These are phyloP conservation scores for Ophiobolus disseminans DNA, from an alignment of 2,329 filamentous ascomycete species.

Conservation along the genomic window DNA sequence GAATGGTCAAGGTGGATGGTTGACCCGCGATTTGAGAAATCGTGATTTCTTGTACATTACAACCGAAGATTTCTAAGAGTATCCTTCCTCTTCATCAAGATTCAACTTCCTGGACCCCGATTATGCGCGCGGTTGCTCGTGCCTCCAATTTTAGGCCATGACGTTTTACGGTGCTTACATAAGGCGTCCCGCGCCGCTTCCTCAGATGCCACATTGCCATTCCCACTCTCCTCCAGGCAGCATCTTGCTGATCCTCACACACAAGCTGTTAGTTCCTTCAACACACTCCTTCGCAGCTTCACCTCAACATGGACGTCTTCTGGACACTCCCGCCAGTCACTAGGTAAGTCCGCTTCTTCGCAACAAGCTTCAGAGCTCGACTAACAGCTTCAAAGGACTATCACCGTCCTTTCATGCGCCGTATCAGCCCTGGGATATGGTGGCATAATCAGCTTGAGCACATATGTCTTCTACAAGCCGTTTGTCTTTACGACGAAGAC, in stretches of 20 bases:
- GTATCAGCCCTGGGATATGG: conserved; percentile 69
- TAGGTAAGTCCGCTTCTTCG: conserved; percentile 59
- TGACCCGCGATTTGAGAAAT: not conserved
- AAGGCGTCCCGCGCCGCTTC: conserved; percentile 23
- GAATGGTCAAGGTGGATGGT: not conserved
- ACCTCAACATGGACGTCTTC: conserved; percentile 63
- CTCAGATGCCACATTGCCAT: conserved; percentile 26
- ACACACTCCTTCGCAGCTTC: conserved; percentile 27
- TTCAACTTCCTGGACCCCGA: too few relatives aligned
- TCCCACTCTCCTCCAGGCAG: conserved; percentile 40
- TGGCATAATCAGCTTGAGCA: conserved; percentile 59
- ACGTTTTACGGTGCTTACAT: conserved; percentile 13
- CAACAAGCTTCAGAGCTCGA: conserved; percentile 23
- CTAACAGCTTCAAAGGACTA: conserved; percentile 67
- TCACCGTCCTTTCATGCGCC: conserved; percentile 69
- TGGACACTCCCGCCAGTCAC: conserved; percentile 71
- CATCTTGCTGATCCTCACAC: conserved; percentile 41
- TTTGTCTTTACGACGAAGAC: conserved; percentile 60
- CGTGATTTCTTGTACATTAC: not conserved
- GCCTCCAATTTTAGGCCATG: conserved; percentile 1
- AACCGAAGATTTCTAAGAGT: not conserved
- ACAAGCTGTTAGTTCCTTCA: conserved; percentile 20
- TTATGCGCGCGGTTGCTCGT: too few relatives aligned
- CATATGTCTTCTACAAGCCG: conserved; percentile 63
- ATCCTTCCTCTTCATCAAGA: too few relatives aligned